Evolutionary conservation across 208 protist species (phyloP), one percentile per base, ranked within the genome.

Genomic region (Leptomonas seymouri): DNA sequence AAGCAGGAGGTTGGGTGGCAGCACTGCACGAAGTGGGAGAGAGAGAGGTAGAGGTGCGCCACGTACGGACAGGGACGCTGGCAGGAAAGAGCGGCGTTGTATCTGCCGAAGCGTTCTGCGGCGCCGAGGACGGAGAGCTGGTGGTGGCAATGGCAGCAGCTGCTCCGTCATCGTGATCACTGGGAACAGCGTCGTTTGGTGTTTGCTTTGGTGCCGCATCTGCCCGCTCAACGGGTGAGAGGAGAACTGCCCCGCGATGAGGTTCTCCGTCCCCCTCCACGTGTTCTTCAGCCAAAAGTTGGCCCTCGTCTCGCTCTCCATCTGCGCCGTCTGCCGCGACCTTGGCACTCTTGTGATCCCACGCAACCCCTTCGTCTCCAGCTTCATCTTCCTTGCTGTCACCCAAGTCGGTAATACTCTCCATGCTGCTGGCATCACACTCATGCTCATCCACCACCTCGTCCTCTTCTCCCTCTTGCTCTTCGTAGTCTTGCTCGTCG

Each of bases 171-270:
- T n/a, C n/a, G n/a, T n/a, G n/a, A n/a, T n/a, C n/a, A n/a, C n/a
- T n/a, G n/a, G n/a, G n/a, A n/a, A n/a, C n/a, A n/a, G n/a, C n/a
- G n/a, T n/a, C n/a, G n/a, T n/a, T n/a, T n/a, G n/a, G n/a, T n/a
- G n/a, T n/a, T n/a, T n/a, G n/a, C n/a, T n/a, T n/a, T n/a, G n/a
- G n/a, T n/a, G 44, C 16, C 11, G 3, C 16, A 48, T 5, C n/a
- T 36, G 23, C 34, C 34, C 50, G 39, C 1, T n/a, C 5, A 25
- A 28, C 18, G 8, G 67, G 36, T 23, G 34, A 12, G n/a, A 76
- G 39, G 18, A 63, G 28, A 45, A 76, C 69, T 9, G 70, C 62
- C 14, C 70, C 70, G 7, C 70, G 70, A 31, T 76, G 70, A 34
- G 54, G 70, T 27, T 68, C 62, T 7, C 18, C 14, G 16, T 42